These are phyloP conservation scores for Pyronema domesticum DNA, from an alignment of 495 filamentous ascomycete species.

Conservation along the genomic window DNA sequence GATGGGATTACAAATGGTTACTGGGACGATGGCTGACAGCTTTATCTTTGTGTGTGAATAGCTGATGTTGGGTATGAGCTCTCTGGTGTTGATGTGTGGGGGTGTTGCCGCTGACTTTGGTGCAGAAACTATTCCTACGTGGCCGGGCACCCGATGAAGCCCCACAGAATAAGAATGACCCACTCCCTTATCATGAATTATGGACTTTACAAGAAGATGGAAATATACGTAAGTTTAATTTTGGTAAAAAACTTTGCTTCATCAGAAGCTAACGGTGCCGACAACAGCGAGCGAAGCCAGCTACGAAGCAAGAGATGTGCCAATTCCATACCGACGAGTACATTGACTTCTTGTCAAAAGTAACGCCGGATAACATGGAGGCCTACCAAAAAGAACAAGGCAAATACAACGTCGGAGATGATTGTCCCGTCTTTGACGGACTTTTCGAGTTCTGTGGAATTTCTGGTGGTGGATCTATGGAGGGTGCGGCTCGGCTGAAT, in stretches of 20 bases:
- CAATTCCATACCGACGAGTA: slow-evolving; percentile 99
- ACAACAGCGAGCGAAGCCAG: slow-evolving; percentile 79
- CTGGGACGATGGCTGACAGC: background rate
- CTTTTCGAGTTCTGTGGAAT: slow-evolving; percentile 88
- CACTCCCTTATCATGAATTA: slow-evolving; percentile 99
- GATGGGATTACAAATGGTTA: background rate
- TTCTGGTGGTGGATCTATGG: slow-evolving; percentile 75
- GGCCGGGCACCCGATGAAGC: slow-evolving; percentile 98
- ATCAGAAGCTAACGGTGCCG: background rate
- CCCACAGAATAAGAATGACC: slow-evolving; percentile 89
- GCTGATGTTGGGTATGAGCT: slow-evolving; percentile 23
- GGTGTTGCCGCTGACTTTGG: background rate
- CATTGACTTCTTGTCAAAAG: slow-evolving; percentile 71
- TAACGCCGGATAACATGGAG: slow-evolving; percentile 99
- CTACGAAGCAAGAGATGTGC: slow-evolving; percentile 92
- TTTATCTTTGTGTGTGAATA: slow-evolving; percentile 1
- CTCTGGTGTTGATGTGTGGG: background rate
- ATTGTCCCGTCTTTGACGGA: slow-evolving; percentile 93
- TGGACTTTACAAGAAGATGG: slow-evolving; percentile 93
- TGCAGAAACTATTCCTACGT: slow-evolving; percentile 63
- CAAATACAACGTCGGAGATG: slow-evolving; percentile 76
- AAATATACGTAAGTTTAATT: slow-evolving; percentile 74
- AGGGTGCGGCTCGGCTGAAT: slow-evolving; percentile 78
- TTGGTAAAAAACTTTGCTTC: background rate
- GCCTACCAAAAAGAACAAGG: slow-evolving; percentile 76